phyloP scores from a whole-genome alignment of 345 rosid genomes.

The Crucihimalaya himalaica region DNA sequence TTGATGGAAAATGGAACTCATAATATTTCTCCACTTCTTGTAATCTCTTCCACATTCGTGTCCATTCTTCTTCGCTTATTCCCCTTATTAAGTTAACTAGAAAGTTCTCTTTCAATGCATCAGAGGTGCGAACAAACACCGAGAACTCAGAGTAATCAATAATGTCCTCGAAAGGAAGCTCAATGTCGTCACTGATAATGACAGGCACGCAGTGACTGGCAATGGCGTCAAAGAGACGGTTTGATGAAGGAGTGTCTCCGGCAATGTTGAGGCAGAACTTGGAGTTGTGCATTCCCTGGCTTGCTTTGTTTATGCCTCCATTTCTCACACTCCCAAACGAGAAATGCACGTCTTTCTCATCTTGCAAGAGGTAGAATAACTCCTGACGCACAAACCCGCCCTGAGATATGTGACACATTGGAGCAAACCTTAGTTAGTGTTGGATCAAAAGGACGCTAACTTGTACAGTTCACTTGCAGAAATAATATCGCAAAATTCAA shows the following conservation, averaged over 20 bases:
- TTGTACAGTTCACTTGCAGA: neutral
- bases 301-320: slow-evolving; percentile 72
- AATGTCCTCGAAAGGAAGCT: slow-evolving; percentile 91
- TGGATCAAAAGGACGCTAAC: neutral
- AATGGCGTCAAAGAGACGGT: slow-evolving; percentile 93
- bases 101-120: slow-evolving; percentile 72
- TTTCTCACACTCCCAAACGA: slow-evolving; percentile 84
- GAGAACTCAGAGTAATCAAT: slow-evolving; percentile 93
- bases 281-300: slow-evolving; percentile 79
- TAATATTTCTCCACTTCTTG: slow-evolving; percentile 63
- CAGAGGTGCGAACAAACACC: slow-evolving; percentile 77
- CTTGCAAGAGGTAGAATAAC: slow-evolving; percentile 75
- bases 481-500: neutral
- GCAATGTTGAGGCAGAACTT: slow-evolving; percentile 98
- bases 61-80: slow-evolving; percentile 75
- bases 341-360: slow-evolving; percentile 93
- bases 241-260: slow-evolving; percentile 97
- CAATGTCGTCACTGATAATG: slow-evolving; percentile 91
- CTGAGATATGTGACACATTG: slow-evolving; percentile 43
- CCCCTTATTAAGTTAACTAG: slow-evolving; percentile 65
- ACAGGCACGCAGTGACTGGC: slow-evolving; percentile 98
- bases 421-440: neutral
- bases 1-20: slow-evolving; percentile 76
- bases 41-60: slow-evolving; percentile 69
- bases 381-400: slow-evolving; percentile 92